Evolutionary conservation across 371 early-diverging fungal species (phyloP), one percentile per base, ranked within the genome.

Genomic region (Syncephalis fuscata): DNA sequence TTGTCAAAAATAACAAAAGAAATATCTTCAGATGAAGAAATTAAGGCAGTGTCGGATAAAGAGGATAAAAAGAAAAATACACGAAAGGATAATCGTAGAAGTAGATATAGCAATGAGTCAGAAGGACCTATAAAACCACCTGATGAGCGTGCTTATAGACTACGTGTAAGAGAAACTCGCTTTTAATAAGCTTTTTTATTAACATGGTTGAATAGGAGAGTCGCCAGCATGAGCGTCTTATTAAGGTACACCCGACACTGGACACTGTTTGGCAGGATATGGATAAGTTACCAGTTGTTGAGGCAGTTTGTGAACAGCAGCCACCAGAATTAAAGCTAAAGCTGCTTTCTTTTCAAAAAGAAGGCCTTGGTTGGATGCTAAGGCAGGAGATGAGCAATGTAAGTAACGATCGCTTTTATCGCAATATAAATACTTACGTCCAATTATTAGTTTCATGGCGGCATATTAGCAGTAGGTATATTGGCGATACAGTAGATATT

Each of bases 341-440:
- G 41, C 76, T 94, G 17, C 59, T 94, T 21, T 89, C 92, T 7
- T 94, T 91, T 56, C 95, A 94, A 60, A 71, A 67, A 26, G 81
- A 83, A 59, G 91, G 92, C 27, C 66, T 90, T 36, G 68, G 67
- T 36, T 91, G 90, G 91, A 76, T 90, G 81, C 36, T 62, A 2
- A 59, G 69, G 41, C 89, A 89, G 51, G 91, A 91, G 52, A 52
- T 63, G 17, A 49, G 60, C 0, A 54, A 62, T 16, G 72, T 75
- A 62, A 57, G 57, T 51, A 32, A 32, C 1, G 22, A 9, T 52
- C 16, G 36, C 22, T 1, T 7, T 27, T 17, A 1, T 40, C 11
- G n/a, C 3, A 16, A n/a, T 37, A 15, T 45, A 16, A 39, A 4
- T 20, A 40, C 0, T 14, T 37, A 24, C 8, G 25, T n/a, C n/a